Evolutionary conservation across 75 land plant species (phyloP).

Genomic region (Larix kaempferi): DNA sequence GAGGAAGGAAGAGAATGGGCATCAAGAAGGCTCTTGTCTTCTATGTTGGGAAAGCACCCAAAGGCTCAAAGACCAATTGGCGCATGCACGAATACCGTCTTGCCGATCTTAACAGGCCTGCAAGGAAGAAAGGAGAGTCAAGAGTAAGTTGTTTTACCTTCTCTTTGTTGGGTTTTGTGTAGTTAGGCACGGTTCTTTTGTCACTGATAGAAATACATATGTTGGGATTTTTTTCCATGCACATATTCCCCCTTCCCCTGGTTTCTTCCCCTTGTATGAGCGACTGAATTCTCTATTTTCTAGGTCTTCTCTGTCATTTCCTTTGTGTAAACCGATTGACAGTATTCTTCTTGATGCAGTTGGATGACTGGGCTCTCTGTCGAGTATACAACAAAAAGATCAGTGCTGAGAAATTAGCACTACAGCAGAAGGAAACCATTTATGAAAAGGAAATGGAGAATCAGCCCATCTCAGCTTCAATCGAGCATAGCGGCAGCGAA

Average conservation of each 20-base stretch:
- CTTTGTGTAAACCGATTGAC: not conserved
- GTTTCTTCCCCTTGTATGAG: no score
- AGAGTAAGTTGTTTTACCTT: not conserved
- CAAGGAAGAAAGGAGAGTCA: constrained; percentile 8
- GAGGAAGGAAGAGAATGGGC: constrained; percentile 4
- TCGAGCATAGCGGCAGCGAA: not conserved
- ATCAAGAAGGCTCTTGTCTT: constrained; percentile 17
- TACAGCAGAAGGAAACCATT: not conserved
- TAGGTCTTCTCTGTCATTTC: not conserved
- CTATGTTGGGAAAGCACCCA: constrained; percentile 16
- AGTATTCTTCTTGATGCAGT: not conserved
- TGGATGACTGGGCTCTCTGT: constrained; percentile 7
- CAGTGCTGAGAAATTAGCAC: not conserved
- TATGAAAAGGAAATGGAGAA: not conserved
- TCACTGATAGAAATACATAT: no score
- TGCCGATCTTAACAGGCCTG: constrained; percentile 1
- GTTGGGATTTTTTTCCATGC: no score
- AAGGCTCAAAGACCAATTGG: constrained; percentile 19
- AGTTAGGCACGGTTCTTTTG: no score
- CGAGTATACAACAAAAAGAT: constrained; percentile 3
- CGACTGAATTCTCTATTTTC: not conserved
- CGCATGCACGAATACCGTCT: constrained; percentile 20
- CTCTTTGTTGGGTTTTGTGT: not conserved
- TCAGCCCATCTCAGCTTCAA: not conserved
- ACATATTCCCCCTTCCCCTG: no score